Evolutionary conservation across 306 rosid genomes (phyloP), one percentile per base, ranked within the genome.

Genomic region (Canavalia gladiata): DNA sequence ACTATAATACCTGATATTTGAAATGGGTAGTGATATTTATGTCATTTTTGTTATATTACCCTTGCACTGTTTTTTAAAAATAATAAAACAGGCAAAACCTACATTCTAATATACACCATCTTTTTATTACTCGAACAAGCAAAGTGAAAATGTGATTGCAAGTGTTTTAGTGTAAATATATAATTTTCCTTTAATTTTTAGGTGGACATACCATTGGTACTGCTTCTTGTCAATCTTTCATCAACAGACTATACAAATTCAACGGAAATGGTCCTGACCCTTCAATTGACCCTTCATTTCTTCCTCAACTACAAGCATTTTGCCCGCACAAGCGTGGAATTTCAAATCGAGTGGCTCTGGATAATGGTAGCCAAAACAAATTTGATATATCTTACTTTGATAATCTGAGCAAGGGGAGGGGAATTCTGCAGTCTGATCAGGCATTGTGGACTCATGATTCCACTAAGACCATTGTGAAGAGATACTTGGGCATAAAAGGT

Each of bases 141-240:
- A 18, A 18, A 18, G 25, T 18, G 25, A 18, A 18, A 18, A 18
- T 18, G 25, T 18, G 25, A 18, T 18, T 18, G 25, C 25, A 18
- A 18, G 25, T 18, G 25, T 18, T 18, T 18, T 18, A 18, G 25
- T 18, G 25, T 18, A 18, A 18, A 18, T 18, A 18, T 18, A 18
- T 18, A 18, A 18, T 18, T 18, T 18, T 18, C 25, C 25, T 18
- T 18, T 18, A 43, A 43, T 3, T 31, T n/a, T 2, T 49, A 85
- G 91, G 89, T 28, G 90, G 82, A 7, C 92, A 89, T 51, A 89
- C 88, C 42, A 86, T 89, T 73, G 92, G 92, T 0, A 86, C 87
- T 2, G 2, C 88, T 8, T 57, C 82, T 28, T 86, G 92, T 60
- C 56, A 3, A 12, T 34, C 66, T 35, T 76, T 86, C 72, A 73